Percentiles rank a stretch among this genome's conserved stretches.
phyloP scores from a whole-genome alignment of 2,329 filamentous ascomycete genomes.

The Gaeumannomyces tritici region DNA sequence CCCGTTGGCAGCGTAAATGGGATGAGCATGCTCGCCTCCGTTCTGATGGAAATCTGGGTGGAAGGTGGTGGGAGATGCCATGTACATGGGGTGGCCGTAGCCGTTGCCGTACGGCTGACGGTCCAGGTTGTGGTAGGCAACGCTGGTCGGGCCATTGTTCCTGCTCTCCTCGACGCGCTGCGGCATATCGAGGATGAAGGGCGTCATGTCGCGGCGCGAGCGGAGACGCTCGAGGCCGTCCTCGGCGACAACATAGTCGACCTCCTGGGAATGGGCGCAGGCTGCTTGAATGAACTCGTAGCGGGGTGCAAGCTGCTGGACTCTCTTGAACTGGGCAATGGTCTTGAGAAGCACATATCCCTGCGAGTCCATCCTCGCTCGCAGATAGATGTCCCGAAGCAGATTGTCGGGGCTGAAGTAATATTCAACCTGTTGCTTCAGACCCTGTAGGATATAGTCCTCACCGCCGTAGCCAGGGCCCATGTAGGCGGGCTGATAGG shows the following conservation, averaged over 20 bases:
- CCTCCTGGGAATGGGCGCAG: slow-evolving; percentile 59
- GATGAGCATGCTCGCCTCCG: slow-evolving; percentile 10
- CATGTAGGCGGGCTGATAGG: slow-evolving; percentile 11
- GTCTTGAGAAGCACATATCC: slow-evolving; percentile 78
- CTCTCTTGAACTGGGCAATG: slow-evolving; percentile 78
- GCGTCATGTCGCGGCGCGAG: slow-evolving; percentile 64
- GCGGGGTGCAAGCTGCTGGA: slow-evolving; percentile 64
- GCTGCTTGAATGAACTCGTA: slow-evolving; percentile 65
- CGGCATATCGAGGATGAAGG: slow-evolving; percentile 64
- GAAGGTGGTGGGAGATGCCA: slow-evolving; percentile 2
- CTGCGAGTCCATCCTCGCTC: slow-evolving; percentile 88
- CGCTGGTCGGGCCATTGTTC: slow-evolving; percentile 53
- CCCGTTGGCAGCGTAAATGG: slow-evolving; percentile 3
- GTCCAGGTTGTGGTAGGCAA: slow-evolving; percentile 17
- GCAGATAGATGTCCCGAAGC: slow-evolving; percentile 83
- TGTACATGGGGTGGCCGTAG: slow-evolving; percentile 11
- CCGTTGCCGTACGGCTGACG: slow-evolving; percentile 16
- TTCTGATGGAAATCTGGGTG: slow-evolving; percentile 16
- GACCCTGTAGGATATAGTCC: slow-evolving; percentile 21
- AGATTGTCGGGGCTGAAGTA: slow-evolving; percentile 97
- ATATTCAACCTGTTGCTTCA: slow-evolving; percentile 62
- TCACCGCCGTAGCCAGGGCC: background rate
- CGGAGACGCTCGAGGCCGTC: slow-evolving; percentile 75
- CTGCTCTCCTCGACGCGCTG: slow-evolving; percentile 66
- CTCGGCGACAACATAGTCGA: slow-evolving; percentile 67